Evolutionary conservation across 768 basidiomycete genomes (phyloP).

Genomic region (Auriscalpium microsporum): DNA sequence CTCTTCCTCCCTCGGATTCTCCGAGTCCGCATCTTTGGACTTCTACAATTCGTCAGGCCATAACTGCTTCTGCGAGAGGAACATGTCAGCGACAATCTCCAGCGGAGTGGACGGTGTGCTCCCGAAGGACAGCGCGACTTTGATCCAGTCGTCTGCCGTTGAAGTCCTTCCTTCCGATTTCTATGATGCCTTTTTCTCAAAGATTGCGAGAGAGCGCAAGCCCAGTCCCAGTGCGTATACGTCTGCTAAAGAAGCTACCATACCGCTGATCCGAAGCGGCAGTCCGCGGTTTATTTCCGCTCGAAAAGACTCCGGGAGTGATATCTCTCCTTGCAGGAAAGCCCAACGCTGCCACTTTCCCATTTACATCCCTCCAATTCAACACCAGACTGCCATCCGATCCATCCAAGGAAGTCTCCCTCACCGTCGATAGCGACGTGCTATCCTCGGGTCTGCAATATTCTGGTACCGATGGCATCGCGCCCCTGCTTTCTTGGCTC

Average conservation of each 20-base stretch:
- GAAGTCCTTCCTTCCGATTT: slow-evolving; percentile 38
- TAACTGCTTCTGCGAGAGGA: too few species aligned
- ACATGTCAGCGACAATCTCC: too few species aligned
- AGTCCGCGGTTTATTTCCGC: slow-evolving; percentile 62
- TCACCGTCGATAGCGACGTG: slow-evolving; percentile 50
- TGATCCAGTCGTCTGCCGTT: neutral
- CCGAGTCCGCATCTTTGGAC: too few species aligned
- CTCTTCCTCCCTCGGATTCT: too few species aligned
- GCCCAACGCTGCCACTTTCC: slow-evolving; percentile 86
- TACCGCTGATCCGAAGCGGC: neutral
- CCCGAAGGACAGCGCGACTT: too few species aligned
- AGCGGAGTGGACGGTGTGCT: too few species aligned
- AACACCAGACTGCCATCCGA: slow-evolving; percentile 41
- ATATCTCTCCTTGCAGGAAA: slow-evolving; percentile 86
- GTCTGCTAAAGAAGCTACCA: neutral
- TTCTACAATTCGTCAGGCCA: too few species aligned
- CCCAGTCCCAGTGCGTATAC: slow-evolving; percentile 46
- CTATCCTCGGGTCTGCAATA: slow-evolving; percentile 71
- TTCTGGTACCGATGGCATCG: slow-evolving; percentile 60
- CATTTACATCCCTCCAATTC: slow-evolving; percentile 75
- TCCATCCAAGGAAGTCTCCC: slow-evolving; percentile 33
- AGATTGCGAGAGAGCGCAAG: slow-evolving; percentile 48
- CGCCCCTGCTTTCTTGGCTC: slow-evolving; percentile 60
- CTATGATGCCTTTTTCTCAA: slow-evolving; percentile 57
- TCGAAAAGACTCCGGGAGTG: slow-evolving; percentile 71